phyloP scores from a whole-genome alignment of 768 basidiomycete species.

The Mrakia frigida region DNA sequence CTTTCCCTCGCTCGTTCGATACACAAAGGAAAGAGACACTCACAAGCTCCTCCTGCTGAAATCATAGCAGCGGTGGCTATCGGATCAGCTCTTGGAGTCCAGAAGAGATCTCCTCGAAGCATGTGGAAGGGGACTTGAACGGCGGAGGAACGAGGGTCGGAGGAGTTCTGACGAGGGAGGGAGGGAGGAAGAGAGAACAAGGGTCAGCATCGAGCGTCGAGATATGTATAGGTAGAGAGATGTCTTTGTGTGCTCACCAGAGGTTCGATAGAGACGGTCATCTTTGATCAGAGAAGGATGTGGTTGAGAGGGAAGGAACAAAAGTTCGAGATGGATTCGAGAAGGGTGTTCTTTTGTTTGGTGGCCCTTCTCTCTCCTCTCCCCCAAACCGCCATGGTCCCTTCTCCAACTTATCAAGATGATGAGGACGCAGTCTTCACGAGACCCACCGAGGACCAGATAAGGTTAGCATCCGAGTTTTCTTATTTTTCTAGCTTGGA shows the following conservation, averaged over 20 bases:
- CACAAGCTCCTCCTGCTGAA: neutral
- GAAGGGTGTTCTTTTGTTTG: neutral
- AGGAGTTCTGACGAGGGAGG: neutral
- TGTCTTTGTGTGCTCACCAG: neutral
- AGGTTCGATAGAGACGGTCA: conserved; percentile 2
- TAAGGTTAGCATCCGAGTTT: neutral
- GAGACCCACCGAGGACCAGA: neutral
- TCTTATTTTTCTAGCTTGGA: neutral
- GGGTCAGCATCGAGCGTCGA: neutral
- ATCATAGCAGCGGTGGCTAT: neutral
- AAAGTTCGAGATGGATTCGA: neutral
- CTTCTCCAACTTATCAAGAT: neutral
- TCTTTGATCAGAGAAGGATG: neutral
- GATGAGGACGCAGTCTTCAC: neutral
- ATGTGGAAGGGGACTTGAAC: neutral
- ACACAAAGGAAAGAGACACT: neutral
- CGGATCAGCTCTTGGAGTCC: neutral
- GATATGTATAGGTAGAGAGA: neutral
- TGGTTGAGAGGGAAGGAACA: neutral
- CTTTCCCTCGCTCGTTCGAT: too few relatives aligned
- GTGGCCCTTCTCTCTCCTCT: neutral
- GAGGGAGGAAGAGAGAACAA: neutral
- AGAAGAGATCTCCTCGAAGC: neutral
- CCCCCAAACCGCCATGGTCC: neutral
- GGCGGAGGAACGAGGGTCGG: neutral